A percentile compares a stretch with the other conserved stretches of the same genome.
Conservation (phyloP, 108 stramenopile species). For the Nannochloropsis gaditana region DNA sequence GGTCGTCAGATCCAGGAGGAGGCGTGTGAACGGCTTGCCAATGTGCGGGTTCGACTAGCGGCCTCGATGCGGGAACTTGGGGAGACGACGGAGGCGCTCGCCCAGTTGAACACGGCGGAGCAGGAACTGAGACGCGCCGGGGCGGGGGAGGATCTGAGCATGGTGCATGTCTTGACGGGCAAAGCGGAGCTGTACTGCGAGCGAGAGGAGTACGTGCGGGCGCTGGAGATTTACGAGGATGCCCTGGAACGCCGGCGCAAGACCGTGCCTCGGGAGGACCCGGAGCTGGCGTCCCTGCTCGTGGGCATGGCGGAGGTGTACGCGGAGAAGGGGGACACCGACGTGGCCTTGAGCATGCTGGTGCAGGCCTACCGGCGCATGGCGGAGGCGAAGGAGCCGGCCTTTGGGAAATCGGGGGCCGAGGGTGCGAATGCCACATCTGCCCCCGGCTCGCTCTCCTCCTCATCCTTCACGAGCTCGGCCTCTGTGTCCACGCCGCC, state of each 20-base stretch:
- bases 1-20: background rate
- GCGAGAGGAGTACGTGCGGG: background rate
- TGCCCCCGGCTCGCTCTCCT: background rate
- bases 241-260: background rate
- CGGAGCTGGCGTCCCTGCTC: background rate
- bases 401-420: background rate
- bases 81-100: background rate
- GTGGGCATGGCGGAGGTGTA: constrained; percentile 1
- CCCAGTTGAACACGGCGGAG: background rate
- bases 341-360: background rate
- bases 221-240: background rate
- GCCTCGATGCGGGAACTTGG: background rate
- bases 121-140: background rate
- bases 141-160: background rate
- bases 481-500: background rate
- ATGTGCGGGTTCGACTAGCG: background rate
- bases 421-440: background rate
- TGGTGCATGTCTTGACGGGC: background rate
- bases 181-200: background rate
- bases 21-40: background rate
- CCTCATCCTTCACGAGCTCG: background rate
- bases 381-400: background rate
- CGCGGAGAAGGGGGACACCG: background rate
- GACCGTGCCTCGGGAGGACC: background rate
- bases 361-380: background rate